phyloP scores from a whole-genome alignment of 768 basidiomycete species.

The Lactifluus piperatus region DNA sequence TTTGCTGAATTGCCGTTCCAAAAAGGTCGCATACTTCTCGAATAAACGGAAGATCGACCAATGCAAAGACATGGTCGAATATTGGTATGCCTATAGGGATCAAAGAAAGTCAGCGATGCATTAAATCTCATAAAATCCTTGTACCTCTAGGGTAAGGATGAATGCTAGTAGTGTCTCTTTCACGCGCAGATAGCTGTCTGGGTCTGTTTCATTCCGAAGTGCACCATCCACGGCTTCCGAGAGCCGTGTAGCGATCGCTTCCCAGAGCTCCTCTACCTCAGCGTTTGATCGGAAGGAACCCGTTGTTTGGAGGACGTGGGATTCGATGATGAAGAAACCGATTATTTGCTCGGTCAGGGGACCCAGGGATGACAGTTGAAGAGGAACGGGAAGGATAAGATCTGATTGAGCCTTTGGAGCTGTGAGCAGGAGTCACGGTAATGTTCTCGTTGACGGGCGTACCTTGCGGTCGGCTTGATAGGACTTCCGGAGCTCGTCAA shows the following conservation, averaged over 20 bases:
- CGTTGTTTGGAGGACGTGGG: constrained; percentile 82
- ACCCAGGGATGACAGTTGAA: constrained; percentile 58
- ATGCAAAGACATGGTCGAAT: constrained; percentile 76
- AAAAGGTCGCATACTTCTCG: constrained; percentile 76
- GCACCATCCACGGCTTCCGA: constrained; percentile 66
- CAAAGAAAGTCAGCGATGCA: neutral
- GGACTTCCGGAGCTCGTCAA: constrained; percentile 80
- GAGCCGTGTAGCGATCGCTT: constrained; percentile 67
- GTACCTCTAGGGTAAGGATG: constrained; percentile 86
- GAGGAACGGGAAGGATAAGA: constrained; percentile 75
- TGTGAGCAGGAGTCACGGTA: neutral
- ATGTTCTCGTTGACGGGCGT: constrained; percentile 5
- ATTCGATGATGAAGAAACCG: constrained; percentile 96
- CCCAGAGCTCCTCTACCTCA: constrained; percentile 95
- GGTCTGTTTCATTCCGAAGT: constrained; percentile 64
- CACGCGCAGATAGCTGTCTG: constrained; percentile 70
- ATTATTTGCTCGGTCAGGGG: constrained; percentile 87
- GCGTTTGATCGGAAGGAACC: constrained; percentile 81
- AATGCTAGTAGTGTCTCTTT: constrained; percentile 83
- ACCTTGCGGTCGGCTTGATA: constrained; percentile 98
- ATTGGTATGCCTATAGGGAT: constrained; percentile 61
- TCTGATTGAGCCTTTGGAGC: constrained; percentile 82
- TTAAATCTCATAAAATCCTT: constrained; percentile 2
- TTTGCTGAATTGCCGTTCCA: constrained; percentile 72
- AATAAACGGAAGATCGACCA: constrained; percentile 81